phyloP scores from a whole-genome alignment of 2,329 filamentous ascomycete genomes.

The Geoglossum cookeanum region DNA sequence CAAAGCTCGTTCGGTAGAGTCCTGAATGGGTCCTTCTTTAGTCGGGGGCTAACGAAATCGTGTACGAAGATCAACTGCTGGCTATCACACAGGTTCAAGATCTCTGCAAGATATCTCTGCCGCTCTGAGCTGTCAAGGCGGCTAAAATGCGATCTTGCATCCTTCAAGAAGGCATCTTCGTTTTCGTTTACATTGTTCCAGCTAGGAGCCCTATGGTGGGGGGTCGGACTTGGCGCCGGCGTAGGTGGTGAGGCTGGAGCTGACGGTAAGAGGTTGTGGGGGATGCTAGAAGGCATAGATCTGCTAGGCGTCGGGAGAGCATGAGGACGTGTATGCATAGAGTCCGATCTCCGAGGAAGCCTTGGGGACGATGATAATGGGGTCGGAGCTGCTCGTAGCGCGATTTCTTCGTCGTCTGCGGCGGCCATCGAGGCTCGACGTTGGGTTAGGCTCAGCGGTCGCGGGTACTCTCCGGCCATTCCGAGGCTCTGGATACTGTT shows the following conservation, averaged over 20 bases:
- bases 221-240: slow-evolving; percentile 46
- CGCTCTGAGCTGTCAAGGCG: slow-evolving; percentile 57
- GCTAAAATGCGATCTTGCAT: slow-evolving; percentile 63
- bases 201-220: slow-evolving; percentile 36
- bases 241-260: slow-evolving; percentile 47
- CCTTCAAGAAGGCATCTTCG: slow-evolving; percentile 65
- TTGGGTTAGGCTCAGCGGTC: background rate
- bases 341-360: slow-evolving; percentile 16
- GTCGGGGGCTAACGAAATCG: slow-evolving; percentile 78
- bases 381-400: background rate
- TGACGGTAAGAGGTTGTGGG: slow-evolving; percentile 41
- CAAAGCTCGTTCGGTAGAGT: slow-evolving; percentile 86
- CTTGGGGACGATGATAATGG: background rate
- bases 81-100: slow-evolving; percentile 86
- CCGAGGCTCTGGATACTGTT: background rate
- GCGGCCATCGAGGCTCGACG: background rate
- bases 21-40: slow-evolving; percentile 93
- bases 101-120: slow-evolving; percentile 64
- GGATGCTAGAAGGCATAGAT: slow-evolving; percentile 29
- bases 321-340: slow-evolving; percentile 16
- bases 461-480: background rate
- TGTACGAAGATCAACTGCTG: slow-evolving; percentile 91
- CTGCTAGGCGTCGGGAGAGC: slow-evolving; percentile 30
- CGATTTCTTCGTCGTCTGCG: slow-evolving; percentile 3
- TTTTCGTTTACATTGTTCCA: slow-evolving; percentile 63